Evolutionary conservation across 352 stramenopile genomes (phyloP).

Genomic region (Phytopythium sindhum): DNA sequence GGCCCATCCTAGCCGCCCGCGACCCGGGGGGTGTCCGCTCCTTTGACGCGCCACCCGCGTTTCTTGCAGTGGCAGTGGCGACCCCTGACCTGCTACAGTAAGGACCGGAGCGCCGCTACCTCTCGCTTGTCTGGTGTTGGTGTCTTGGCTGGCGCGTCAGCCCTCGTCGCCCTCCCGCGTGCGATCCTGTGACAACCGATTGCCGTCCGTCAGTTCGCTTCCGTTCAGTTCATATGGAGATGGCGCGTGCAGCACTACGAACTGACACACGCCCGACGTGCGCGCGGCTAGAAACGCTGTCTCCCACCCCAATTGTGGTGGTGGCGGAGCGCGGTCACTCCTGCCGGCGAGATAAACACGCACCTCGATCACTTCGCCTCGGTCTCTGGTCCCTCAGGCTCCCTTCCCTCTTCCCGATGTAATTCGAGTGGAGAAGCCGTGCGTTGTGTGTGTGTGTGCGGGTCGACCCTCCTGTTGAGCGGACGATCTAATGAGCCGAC

Average conservation of each 20-base stretch:
- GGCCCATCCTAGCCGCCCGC: constrained; percentile 27
- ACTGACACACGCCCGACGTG: background rate
- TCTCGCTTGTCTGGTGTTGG: background rate
- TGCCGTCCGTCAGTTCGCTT: background rate
- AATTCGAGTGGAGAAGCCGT: too few species aligned
- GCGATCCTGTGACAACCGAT: background rate
- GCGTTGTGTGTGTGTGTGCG: too few species aligned
- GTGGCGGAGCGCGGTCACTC: background rate
- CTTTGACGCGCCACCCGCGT: background rate
- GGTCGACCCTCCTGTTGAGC: too few species aligned
- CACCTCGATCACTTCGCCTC: background rate
- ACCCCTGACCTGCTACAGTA: background rate
- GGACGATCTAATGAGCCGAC: too few species aligned
- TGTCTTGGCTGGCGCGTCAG: background rate
- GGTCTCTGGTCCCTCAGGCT: background rate
- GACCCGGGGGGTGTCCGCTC: background rate
- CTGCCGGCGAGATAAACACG: background rate
- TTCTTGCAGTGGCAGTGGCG: background rate
- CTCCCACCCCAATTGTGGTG: background rate
- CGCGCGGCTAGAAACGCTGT: too few species aligned
- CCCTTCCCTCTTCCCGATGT: too few species aligned
- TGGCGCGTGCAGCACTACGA: background rate
- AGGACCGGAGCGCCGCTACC: too few species aligned
- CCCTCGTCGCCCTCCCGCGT: too few species aligned
- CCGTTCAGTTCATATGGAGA: background rate